Evolutionary conservation across 495 filamentous ascomycete species (phyloP), one percentile per base, ranked within the genome.

Genomic region (Pyrenula aspistea): DNA sequence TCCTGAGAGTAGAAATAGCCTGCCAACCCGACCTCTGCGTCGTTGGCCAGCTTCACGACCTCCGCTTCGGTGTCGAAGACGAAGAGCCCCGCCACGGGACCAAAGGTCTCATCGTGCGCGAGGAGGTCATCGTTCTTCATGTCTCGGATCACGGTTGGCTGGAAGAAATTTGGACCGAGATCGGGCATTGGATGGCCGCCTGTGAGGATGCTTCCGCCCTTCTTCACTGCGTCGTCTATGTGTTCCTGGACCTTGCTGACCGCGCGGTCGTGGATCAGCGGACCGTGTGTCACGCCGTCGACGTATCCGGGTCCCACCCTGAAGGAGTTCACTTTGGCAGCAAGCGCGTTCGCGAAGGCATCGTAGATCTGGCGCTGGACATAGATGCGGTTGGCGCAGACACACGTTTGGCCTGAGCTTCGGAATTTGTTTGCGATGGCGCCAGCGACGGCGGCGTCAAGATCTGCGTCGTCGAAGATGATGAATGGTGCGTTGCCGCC

Each of bases 1-100:
- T 91, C 82, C 25, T 68, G 74, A 10, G 80, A 83, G 65, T 81
- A 89, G 67, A 91, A 85, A 61, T 91, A 91, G n/a, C 84, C 86
- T 1, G 87, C 87, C 49, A 91, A 71, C 15, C 87, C 87, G 20
- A 89, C 87, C n/a, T 84, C 76, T 2, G 82, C 73, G 15, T 75
- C 64, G 65, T 92, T 92, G 1, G 87, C 87, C 25, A 89, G 67
- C 42, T 74, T 72, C 20, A 91, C 77, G 1, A 89, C 88, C 62
- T 92, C 87, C 53, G 84, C 78, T 66, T 92, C 87, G 0, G 81
- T 86, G n/a, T 81, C 73, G 61, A 91, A 92, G 20, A 74, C 76
- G 65, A 86, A 87, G 8, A 91, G 62, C 1, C 81, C 86, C 0
- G 87, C 86, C 3, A 92, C 77, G 19, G 88, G 88, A 3, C 87